Evolutionary conservation across 225 moss, liverwort and hornwort species (phyloP), one percentile per base, ranked within the genome.

Genomic region (Marchantia polymorpha): DNA sequence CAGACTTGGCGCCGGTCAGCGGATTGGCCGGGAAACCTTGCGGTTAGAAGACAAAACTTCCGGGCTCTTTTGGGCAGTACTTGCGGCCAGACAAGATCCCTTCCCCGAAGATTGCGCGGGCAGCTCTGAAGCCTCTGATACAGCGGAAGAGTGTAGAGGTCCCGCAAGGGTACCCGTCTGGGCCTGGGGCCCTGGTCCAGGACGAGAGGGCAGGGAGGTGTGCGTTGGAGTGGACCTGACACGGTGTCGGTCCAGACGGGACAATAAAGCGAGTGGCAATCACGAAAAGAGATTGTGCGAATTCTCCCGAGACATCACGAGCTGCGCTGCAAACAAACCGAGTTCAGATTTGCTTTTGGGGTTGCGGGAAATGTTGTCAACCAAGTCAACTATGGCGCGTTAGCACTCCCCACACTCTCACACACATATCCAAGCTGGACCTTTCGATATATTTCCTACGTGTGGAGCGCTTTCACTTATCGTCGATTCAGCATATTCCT

Each of bases 291-390:
- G 47, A 19, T n/a, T 52, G 19, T 27, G 51, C 10, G 14, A 51
- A 51, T 73, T 73, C 73, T 53, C n/a, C 52, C 72, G 7, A 53
- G 31, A 73, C 73, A 73, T 73, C 73, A 73, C 73, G 73, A 73
- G 73, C 19, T 69, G 69, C 17, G 20, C 65, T 65, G 47, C 39
- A 19, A 69, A 39, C 17, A 48, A 69, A 69, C 69, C 47, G 69
- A 48, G 46, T 47, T 69, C 68, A 69, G 69, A 69, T 69, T 69
- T 20, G 27, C 7, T 17, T 69, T 13, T 30, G 9, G 9, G 3
- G 16, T 13, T 0, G 46, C 0, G 47, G 69, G 19, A 69, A 19
- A 69, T 39, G 26, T 48, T 69, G 29, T 20, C 9, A 47, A 48
- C 7, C 46, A 69, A 69, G 69, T 69, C 69, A 69, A 69, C 69